These are phyloP conservation scores for Acanthamoeba royreba DNA, from an alignment of 208 protist species.

Conservation along the genomic window DNA sequence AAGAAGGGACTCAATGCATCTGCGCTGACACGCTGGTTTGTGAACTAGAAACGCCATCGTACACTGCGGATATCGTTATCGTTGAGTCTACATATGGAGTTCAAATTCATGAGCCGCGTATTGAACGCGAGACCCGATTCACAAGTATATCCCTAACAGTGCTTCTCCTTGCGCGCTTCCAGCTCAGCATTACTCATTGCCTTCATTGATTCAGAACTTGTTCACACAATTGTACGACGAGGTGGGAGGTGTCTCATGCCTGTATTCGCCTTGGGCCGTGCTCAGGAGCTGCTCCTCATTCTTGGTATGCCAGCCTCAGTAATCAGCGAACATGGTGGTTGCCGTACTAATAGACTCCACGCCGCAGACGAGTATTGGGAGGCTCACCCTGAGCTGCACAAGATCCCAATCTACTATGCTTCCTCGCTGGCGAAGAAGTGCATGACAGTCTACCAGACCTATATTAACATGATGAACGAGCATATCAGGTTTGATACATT, in stretches of 20 bases:
- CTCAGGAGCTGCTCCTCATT: constrained; percentile 98
- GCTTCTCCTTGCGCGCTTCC: not conserved
- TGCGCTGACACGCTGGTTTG: not conserved
- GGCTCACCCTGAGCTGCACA: constrained; percentile 93
- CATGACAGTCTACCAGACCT: constrained; percentile 97
- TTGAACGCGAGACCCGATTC: constrained; percentile 94
- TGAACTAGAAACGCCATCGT: constrained; percentile 76
- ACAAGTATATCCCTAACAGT: constrained; percentile 65
- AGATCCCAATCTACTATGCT: constrained; percentile 98
- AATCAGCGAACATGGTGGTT: not conserved
- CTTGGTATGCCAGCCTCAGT: constrained; percentile 66
- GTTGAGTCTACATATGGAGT: constrained; percentile 98
- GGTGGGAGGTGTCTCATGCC: constrained; percentile 97
- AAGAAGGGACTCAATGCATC: not conserved
- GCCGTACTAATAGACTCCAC: not conserved
- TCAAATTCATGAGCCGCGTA: constrained; percentile 90
- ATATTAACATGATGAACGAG: constrained; percentile 97
- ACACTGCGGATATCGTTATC: constrained; percentile 95
- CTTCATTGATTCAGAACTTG: not conserved
- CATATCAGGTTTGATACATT: not conserved
- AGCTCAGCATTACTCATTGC: not conserved
- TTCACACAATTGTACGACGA: constrained; percentile 79
- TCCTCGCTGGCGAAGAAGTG: constrained; percentile 96
- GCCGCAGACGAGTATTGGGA: constrained; percentile 96
- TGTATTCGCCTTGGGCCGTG: constrained; percentile 96